phyloP scores from a whole-genome alignment of 768 basidiomycete species.

The Rhodocollybia butyracea region DNA sequence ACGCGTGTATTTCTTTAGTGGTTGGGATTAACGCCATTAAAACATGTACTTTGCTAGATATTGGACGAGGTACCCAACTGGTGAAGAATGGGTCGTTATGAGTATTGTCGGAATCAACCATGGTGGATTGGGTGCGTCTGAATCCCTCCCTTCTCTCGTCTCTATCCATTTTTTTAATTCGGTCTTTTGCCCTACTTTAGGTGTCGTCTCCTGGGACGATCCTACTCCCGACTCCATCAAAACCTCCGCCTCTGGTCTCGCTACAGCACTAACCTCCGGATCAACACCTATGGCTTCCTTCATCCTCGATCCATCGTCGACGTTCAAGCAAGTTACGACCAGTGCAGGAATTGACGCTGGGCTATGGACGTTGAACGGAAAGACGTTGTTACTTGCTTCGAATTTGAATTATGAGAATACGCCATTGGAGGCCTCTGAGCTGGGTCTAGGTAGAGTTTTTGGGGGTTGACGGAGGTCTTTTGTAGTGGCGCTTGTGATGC shows the following conservation, averaged over 20 bases:
- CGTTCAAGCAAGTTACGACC: conserved; percentile 36
- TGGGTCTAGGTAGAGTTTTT: conserved; percentile 10
- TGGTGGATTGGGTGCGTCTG: conserved; percentile 49
- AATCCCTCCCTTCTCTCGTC: not conserved
- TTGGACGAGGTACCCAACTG: conserved; percentile 50
- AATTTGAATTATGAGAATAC: conserved; percentile 44
- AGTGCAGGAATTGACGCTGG: conserved; percentile 45
- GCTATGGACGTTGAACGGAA: conserved; percentile 39
- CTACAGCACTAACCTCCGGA: conserved; percentile 32
- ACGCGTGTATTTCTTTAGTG: conserved; percentile 10
- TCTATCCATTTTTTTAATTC: not conserved
- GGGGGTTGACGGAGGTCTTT: conserved; percentile 26
- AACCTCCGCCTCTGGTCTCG: conserved; percentile 45
- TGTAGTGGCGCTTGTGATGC: conserved; percentile 30
- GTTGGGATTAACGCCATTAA: not conserved
- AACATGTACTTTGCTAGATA: not conserved
- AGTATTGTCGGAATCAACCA: conserved; percentile 68
- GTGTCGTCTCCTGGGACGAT: conserved; percentile 53
- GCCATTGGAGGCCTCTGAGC: conserved; percentile 26
- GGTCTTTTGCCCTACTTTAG: conserved; percentile 14
- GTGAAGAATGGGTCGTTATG: conserved; percentile 66
- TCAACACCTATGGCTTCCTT: conserved; percentile 38
- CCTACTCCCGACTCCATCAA: conserved; percentile 54
- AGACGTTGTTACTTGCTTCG: conserved; percentile 46
- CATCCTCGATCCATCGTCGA: conserved; percentile 39